Conservation (phyloP, 2,329 filamentous ascomycete species). For the Phialophora tarda region DNA sequence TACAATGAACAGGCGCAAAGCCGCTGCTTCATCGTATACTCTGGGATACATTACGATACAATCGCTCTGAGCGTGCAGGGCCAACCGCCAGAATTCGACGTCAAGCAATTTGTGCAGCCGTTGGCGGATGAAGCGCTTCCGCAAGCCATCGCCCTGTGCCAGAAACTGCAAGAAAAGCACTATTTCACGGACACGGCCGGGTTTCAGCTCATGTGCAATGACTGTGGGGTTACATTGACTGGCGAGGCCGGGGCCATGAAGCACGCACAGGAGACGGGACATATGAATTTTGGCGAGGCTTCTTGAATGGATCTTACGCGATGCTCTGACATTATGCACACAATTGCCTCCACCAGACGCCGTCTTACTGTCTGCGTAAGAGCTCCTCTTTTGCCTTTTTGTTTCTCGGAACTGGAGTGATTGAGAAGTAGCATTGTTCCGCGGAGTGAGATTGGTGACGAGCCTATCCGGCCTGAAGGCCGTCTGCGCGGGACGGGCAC, state of each 20-base stretch:
- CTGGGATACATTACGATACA: slow-evolving; percentile 91
- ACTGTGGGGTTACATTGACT: slow-evolving; percentile 52
- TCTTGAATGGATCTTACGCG: background rate
- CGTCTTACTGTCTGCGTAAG: background rate
- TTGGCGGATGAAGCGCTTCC: slow-evolving; percentile 60
- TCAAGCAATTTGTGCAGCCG: slow-evolving; percentile 70
- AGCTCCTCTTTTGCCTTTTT: background rate
- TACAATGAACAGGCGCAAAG: slow-evolving; percentile 76
- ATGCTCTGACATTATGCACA: background rate
- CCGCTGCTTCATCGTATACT: slow-evolving; percentile 78
- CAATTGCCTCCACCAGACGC: background rate
- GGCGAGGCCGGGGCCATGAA: slow-evolving; percentile 55
- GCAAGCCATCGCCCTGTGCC: slow-evolving; percentile 68
- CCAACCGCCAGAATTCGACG: slow-evolving; percentile 73
- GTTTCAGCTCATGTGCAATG: slow-evolving; percentile 78
- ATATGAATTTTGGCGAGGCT: slow-evolving; percentile 58
- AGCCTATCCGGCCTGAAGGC: background rate
- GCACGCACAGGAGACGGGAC: slow-evolving; percentile 55
- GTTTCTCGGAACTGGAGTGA: background rate
- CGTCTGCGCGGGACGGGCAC: too few species aligned
- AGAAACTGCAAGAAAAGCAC: slow-evolving; percentile 70
- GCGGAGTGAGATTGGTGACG: background rate
- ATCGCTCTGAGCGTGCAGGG: slow-evolving; percentile 74
- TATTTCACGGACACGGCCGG: slow-evolving; percentile 89
- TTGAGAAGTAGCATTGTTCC: background rate